Base-by-base conservation (phyloP, 2,329 filamentous ascomycete species). In the Fusarium citri region DNA sequence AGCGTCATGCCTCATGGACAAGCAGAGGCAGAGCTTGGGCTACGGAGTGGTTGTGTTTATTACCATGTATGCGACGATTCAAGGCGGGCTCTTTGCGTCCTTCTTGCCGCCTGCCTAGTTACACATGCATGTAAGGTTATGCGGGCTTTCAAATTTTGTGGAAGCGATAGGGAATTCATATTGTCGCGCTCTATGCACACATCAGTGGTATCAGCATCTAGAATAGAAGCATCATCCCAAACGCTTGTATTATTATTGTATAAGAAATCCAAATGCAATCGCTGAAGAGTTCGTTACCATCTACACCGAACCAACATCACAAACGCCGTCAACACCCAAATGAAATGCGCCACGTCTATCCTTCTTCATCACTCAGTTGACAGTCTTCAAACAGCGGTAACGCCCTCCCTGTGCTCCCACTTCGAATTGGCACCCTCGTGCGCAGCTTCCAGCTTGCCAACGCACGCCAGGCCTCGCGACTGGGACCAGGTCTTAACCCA, bases 41-140 rank as follows among this genome's bases (percentile, higher is more conserved):
- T 74, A 76, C 20, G 76, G 74, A 51, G 77, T 89, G 18, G 84
- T 93, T 46, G 82, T 88, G 54, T 92, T 89, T 72, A 92, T 95
- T 85, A 83, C 94, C 56, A 86, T 94, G 80, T 99, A 99, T 82
- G 92, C 89, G 5, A 79, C 92, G 34, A 87, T 98, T 45, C 96
- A 99, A 78, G 94, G 88, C 1, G 91, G 88, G 10, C 82, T 99
- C 43, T 99, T 94, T 83, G 91, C 94, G 6, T 94, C 90, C 6
- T 99, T 99, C 78, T 84, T 99, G 50, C 96, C 96, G 8, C 96
- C 96, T 43, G 96, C 96, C 23, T 97, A 72, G 56, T 8, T 25
- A 23, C 22, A 37, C 20, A 15, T 23, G 12, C 20, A 51, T 16
- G 22, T 8, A 49, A 9, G 15, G 7, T 28, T 34, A 9, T 20